These are phyloP conservation scores for Talaromyces sp. DNA, from an alignment of 2,329 filamentous ascomycete genomes.

Conservation along the genomic window DNA sequence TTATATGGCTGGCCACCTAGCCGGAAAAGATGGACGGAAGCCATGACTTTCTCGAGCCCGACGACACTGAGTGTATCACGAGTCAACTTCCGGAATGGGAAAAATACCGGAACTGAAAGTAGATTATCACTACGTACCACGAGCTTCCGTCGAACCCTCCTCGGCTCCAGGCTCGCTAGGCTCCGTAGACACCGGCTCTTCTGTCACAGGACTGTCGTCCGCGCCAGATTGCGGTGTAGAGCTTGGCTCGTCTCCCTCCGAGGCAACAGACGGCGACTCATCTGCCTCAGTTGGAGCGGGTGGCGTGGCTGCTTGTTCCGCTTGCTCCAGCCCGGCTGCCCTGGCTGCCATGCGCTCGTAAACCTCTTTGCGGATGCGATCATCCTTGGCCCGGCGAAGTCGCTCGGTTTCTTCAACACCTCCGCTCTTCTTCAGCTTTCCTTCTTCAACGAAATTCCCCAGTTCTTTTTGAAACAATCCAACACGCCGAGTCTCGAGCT, in stretches of 20 bases:
- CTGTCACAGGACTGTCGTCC: constrained; percentile 5
- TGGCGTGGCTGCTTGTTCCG: constrained; percentile 22
- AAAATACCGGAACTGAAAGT: not conserved
- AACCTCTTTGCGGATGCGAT: constrained; percentile 73
- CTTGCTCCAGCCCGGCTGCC: constrained; percentile 44
- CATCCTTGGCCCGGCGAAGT: constrained; percentile 76
- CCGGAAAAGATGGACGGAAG: constrained; percentile 8
- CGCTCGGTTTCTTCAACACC: constrained; percentile 92
- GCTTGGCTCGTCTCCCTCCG: constrained; percentile 1
- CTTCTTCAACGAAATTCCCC: constrained; percentile 76
- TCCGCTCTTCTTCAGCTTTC: constrained; percentile 90
- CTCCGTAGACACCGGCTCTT: constrained; percentile 4
- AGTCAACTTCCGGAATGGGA: not conserved
- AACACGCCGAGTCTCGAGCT: constrained; percentile 67
- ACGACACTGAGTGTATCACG: constrained; percentile 6
- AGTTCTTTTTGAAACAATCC: constrained; percentile 84
- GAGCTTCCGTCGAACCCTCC: constrained; percentile 3
- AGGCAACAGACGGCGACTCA: constrained; percentile 13
- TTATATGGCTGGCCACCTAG: not conserved
- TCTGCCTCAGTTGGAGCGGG: constrained; percentile 12
- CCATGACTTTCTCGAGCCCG: constrained; percentile 9
- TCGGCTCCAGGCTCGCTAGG: constrained; percentile 10
- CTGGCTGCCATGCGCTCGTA: constrained; percentile 49
- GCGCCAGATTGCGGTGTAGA: not conserved
- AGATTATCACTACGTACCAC: constrained; percentile 6